A percentile compares a stretch with the other conserved stretches of the same genome.
Evolutionary conservation across 2,329 filamentous ascomycete species (phyloP).

Genomic region (Diaporthe sp.): DNA sequence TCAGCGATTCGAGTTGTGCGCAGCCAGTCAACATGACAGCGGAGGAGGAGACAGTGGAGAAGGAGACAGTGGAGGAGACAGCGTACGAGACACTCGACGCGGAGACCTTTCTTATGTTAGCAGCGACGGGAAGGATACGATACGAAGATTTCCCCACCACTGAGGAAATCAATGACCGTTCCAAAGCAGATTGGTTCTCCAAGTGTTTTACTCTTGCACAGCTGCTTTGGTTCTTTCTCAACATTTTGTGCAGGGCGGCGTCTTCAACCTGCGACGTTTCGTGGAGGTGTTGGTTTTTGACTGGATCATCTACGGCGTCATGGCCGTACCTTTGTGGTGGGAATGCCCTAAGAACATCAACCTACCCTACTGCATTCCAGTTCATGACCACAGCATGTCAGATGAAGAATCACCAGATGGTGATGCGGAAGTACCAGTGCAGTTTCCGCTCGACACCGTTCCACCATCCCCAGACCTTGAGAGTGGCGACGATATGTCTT

Average conservation of each 20-base stretch:
- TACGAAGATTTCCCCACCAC: neutral
- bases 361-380: neutral
- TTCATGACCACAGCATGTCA: neutral
- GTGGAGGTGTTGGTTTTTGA: neutral
- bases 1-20: neutral
- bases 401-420: neutral
- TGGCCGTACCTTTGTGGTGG: neutral
- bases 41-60: too few relatives aligned
- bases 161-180: neutral
- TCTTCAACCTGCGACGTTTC: neutral
- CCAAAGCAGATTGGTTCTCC: neutral
- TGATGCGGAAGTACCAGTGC: neutral
- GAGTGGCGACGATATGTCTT: too few relatives aligned
- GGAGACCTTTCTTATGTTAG: neutral
- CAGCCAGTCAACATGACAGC: too few relatives aligned
- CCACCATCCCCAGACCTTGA: neutral
- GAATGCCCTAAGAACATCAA: neutral
- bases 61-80: too few relatives aligned
- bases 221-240: neutral
- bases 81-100: neutral
- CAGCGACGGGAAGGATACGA: neutral
- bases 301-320: neutral
- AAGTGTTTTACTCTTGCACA: rapidly evolving
- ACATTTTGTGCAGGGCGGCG: neutral
- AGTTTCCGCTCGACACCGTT: neutral